phyloP scores from a whole-genome alignment of 2,329 filamentous ascomycete genomes.

The Neonectria faginata region DNA sequence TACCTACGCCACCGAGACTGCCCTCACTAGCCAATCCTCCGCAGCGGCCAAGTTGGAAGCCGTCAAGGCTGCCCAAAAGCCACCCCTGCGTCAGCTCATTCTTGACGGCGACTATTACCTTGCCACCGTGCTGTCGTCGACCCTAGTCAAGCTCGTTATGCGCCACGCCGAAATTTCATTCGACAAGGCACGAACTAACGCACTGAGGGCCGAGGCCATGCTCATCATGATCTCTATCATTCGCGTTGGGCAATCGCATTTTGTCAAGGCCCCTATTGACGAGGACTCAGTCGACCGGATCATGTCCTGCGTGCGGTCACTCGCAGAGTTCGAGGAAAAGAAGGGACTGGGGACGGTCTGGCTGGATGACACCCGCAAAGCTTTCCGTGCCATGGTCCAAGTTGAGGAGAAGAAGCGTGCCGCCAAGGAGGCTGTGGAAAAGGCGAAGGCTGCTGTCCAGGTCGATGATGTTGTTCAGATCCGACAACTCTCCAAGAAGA shows the following conservation, averaged over 20 bases:
- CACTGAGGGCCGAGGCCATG: constrained; percentile 96
- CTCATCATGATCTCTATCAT: constrained; percentile 99
- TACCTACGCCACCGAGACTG: constrained; percentile 97
- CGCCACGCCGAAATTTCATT: constrained; percentile 93
- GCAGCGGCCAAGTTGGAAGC: constrained; percentile 93
- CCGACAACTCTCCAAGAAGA: constrained; percentile 93
- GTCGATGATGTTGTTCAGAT: constrained; percentile 96
- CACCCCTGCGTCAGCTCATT: constrained; percentile 92
- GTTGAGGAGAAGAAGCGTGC: constrained; percentile 97
- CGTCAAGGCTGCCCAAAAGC: constrained; percentile 96
- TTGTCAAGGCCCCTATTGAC: constrained; percentile 96
- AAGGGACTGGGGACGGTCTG: constrained; percentile 94
- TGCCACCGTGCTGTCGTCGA: constrained; percentile 93
- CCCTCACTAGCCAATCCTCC: constrained; percentile 91
- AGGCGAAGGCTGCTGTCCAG: constrained; percentile 92
- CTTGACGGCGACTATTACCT: constrained; percentile 98
- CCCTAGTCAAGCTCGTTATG: constrained; percentile 97
- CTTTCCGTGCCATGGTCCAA: constrained; percentile 96
- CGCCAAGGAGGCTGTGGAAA: constrained; percentile 92
- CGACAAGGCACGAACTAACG: constrained; percentile 89
- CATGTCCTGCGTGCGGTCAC: constrained; percentile 94
- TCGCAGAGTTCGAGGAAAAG: constrained; percentile 89
- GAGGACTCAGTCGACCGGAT: constrained; percentile 98
- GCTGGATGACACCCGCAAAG: constrained; percentile 92
- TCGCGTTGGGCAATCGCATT: constrained; percentile 97